These are phyloP conservation scores for Talaromyces wortmannii DNA, from an alignment of 495 filamentous ascomycete species.

Conservation along the genomic window DNA sequence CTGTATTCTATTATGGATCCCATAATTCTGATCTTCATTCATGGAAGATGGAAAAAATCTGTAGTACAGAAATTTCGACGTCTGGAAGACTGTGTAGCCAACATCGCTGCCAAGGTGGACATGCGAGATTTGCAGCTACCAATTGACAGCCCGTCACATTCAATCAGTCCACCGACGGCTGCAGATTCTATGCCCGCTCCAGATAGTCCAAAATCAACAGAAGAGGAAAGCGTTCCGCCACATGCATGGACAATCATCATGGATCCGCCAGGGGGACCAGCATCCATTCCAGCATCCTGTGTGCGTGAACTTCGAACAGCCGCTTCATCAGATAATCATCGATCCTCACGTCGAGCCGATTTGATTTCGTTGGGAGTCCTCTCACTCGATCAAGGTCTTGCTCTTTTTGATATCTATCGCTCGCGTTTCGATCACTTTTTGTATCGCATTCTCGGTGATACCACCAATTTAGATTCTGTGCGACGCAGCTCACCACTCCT, in stretches of 20 bases:
- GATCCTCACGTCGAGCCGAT: slow-evolving; percentile 8
- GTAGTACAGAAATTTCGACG: slow-evolving; percentile 14
- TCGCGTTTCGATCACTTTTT: slow-evolving; percentile 26
- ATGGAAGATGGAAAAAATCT: slow-evolving; percentile 23
- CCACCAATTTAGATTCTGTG: slow-evolving; percentile 16
- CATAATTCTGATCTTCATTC: background rate
- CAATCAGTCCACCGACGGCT: slow-evolving; percentile 4
- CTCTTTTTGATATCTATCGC: slow-evolving; percentile 21
- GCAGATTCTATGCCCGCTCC: background rate
- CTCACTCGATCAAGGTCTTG: slow-evolving; percentile 12
- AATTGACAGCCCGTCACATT: slow-evolving; percentile 1
- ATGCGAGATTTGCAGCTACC: slow-evolving; percentile 14
- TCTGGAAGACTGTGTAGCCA: slow-evolving; percentile 17
- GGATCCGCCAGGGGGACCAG: slow-evolving; percentile 17
- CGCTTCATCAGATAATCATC: slow-evolving; percentile 4
- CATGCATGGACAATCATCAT: slow-evolving; percentile 14
- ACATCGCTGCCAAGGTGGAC: slow-evolving; percentile 14
- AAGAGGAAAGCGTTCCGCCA: background rate
- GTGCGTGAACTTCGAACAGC: slow-evolving; percentile 12
- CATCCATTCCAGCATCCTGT: slow-evolving; percentile 24
- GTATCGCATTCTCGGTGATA: slow-evolving; percentile 26
- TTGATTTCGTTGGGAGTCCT: slow-evolving; percentile 14
- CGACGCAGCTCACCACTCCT: slow-evolving; percentile 20
- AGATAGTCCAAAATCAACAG: background rate
- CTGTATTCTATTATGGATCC: background rate